A percentile compares a stretch with the other conserved stretches of the same genome.
Evolutionary conservation across 495 filamentous ascomycete genomes (phyloP).

Genomic region (Barbatosphaeria neglecta): DNA sequence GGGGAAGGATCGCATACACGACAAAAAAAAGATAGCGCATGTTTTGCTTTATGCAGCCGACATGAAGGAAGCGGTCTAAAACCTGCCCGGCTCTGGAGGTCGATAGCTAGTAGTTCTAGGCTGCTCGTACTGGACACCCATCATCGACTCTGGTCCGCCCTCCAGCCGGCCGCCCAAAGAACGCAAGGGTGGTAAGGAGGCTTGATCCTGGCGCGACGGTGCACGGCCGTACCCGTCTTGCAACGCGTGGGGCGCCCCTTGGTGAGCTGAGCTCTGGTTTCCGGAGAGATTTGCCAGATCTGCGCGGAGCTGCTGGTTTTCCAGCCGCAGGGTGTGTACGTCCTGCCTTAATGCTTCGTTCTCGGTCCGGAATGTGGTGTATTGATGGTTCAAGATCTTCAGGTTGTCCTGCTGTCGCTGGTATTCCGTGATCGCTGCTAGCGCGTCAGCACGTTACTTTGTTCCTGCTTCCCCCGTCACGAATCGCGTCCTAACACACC

Average conservation of each 20-base stretch:
- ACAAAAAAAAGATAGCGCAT: not conserved
- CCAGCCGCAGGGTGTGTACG: conserved; percentile 35
- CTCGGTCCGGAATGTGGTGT: conserved; percentile 24
- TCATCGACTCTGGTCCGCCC: conserved; percentile 36
- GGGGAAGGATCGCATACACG: too few relatives aligned
- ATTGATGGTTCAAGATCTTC: conserved; percentile 21
- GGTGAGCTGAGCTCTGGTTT: conserved; percentile 7
- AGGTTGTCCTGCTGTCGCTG: conserved; percentile 29
- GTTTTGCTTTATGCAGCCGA: not conserved
- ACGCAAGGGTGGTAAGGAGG: conserved; percentile 40
- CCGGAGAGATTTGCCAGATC: conserved; percentile 7
- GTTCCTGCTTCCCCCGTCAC: not conserved
- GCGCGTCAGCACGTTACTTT: conserved; percentile 5
- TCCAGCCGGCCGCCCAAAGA: conserved; percentile 14
- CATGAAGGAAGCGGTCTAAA: too few relatives aligned
- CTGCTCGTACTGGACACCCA: conserved; percentile 42
- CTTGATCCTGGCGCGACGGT: conserved; percentile 23
- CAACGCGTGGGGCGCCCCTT: conserved; percentile 15
- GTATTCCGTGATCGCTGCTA: conserved; percentile 44
- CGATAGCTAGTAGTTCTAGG: conserved; percentile 27
- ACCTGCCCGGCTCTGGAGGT: conserved; percentile 7
- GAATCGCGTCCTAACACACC: conserved; percentile 47
- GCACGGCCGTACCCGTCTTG: conserved; percentile 16
- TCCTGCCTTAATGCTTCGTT: conserved; percentile 37
- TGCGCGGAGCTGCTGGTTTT: conserved; percentile 42